Evolutionary conservation across 805 yeast genomes (phyloP), one percentile per base, ranked within the genome.

Genomic region (Candida ficus): DNA sequence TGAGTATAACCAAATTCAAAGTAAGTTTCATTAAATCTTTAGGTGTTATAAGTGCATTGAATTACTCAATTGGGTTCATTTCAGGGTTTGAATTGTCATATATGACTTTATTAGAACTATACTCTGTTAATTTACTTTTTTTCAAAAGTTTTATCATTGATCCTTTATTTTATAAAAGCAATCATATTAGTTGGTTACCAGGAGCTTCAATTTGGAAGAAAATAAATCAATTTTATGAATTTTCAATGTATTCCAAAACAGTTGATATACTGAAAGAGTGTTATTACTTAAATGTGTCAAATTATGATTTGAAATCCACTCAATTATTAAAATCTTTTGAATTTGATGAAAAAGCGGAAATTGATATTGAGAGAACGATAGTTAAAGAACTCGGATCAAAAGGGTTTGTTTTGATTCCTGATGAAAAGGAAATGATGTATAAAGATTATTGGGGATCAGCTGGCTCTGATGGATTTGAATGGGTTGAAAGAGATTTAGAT

Each of bases 401-500:
- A 7, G 46, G 44, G 19, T 7, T 37, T 6, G 17, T 37, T 28
- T 26, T 43, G n/a, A 14, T 29, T 4, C 28, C 39, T 7, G 38
- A 32, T 14, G 13, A 23, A 13, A 22, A 37, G 5, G 49, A 43
- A 19, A 11, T 18, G 7, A 13, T 45, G 37, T 45, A 34, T 27
- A 22, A 35, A 17, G 40, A 43, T 7, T 43, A 43, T 22, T 45
- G 46, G 46, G 42, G 33, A 13, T 12, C 17, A 3, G 25, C 10
- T 7, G 39, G 37, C 7, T 39, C 33, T 7, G 43, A 46, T 8
- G 37, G 37, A 2, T 43, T 45, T 23, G 46, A 45, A 21, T 45
- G 49, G 49, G 34, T 35, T 12, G 49, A 45, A 10, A 44, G 43
- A 5, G 49, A 43, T 22, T 33, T 36, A 16, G 46, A 43, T 27